A percentile compares a stretch with the other conserved stretches of the same genome.
These are phyloP conservation scores for Puccinia polysora DNA, from an alignment of 1,284 basidiomycete genomes.

Conservation along the genomic window DNA sequence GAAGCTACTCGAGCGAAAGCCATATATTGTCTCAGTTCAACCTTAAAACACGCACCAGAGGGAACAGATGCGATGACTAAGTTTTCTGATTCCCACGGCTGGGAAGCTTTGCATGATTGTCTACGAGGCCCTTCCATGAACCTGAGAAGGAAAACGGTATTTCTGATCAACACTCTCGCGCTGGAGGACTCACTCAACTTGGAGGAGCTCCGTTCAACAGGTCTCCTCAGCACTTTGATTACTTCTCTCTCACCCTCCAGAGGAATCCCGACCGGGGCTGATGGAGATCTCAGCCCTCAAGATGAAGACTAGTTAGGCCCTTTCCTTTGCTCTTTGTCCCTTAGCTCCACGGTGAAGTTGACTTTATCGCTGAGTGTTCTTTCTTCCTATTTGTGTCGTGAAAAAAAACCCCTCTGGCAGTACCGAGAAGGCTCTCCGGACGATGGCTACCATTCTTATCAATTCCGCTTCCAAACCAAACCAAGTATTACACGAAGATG, in stretches of 20 bases:
- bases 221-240: constrained; percentile 24
- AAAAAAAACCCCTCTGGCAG: no score
- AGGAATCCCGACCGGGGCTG: constrained; percentile 32
- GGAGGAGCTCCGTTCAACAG: constrained; percentile 20
- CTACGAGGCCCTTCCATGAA: constrained; percentile 35
- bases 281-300: constrained; percentile 30
- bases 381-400: neutral
- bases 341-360: neutral
- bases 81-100: constrained; percentile 11
- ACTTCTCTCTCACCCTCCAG: constrained; percentile 26
- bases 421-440: constrained; percentile 30
- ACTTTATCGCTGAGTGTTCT: neutral
- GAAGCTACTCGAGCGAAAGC: constrained; percentile 35
- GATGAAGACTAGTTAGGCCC: constrained; percentile 39
- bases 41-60: constrained; percentile 30
- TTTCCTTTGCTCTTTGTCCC: neutral
- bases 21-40: constrained; percentile 40
- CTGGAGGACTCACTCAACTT: constrained; percentile 25
- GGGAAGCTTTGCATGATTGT: constrained; percentile 25
- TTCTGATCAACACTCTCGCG: constrained; percentile 32
- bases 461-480: constrained; percentile 10
- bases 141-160: constrained; percentile 33
- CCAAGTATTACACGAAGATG: constrained; percentile 8
- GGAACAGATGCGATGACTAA: constrained; percentile 11
- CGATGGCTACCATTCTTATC: constrained; percentile 24